Evolutionary conservation across 2,329 filamentous ascomycete genomes (phyloP).

Genomic region (Trichoderma sp.): DNA sequence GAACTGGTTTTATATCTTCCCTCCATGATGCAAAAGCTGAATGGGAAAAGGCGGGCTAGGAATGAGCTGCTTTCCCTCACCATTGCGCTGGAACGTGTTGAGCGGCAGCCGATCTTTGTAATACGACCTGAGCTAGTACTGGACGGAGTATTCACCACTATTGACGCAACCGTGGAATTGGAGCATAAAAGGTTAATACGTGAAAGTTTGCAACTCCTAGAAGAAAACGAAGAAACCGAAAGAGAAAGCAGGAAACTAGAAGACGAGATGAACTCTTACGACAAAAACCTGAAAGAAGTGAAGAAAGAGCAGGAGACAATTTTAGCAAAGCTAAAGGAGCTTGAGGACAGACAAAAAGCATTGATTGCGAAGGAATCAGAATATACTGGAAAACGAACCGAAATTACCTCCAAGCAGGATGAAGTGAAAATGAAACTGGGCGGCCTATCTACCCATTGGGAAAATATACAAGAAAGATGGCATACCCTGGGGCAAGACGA

Average conservation of each 20-base stretch:
- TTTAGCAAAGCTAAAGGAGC: background rate
- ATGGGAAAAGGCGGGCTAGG: background rate
- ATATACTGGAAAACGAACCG: background rate
- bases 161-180: slow-evolving; percentile 13
- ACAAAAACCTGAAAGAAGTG: background rate
- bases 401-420: background rate
- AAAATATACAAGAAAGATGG: background rate
- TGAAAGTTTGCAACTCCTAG: background rate
- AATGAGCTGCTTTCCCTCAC: slow-evolving; percentile 8
- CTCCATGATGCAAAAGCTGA: background rate
- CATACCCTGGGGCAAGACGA: background rate
- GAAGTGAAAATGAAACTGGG: background rate
- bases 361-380: background rate
- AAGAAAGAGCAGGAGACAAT: background rate
- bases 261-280: background rate
- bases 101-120: background rate
- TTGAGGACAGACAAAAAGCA: background rate
- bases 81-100: background rate
- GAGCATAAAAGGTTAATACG: background rate
- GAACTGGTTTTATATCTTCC: background rate
- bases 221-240: background rate
- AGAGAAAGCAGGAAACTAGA: background rate
- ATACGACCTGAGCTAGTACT: background rate
- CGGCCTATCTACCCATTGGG: background rate
- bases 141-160: background rate